A percentile compares a stretch with the other conserved stretches of the same genome.
Evolutionary conservation across 2,329 filamentous ascomycete genomes (phyloP).

Genomic region (Bimuria novae-zelandiae): DNA sequence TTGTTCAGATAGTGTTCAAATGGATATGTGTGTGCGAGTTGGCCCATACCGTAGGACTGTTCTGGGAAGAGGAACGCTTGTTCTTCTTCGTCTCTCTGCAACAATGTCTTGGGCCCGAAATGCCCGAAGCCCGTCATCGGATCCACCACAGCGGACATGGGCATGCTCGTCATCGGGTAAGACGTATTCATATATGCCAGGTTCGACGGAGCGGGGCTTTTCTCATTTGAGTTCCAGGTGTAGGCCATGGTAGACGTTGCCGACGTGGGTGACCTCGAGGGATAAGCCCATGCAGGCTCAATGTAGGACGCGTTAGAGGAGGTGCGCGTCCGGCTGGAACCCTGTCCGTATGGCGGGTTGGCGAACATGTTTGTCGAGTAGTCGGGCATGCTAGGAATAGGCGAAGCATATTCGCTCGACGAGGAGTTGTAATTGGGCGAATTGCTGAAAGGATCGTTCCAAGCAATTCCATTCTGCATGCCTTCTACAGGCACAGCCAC

Average conservation of each 20-base stretch:
- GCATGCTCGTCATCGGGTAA: conserved; percentile 32
- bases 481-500: conserved; percentile 26
- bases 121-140: conserved; percentile 31
- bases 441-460: conserved; percentile 34
- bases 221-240: conserved; percentile 36
- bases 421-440: conserved; percentile 37
- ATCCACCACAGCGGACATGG: conserved; percentile 24
- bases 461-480: conserved; percentile 24
- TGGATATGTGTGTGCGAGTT: conserved; percentile 35
- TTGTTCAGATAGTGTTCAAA: conserved; percentile 49
- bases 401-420: conserved; percentile 42
- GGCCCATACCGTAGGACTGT: conserved; percentile 46
- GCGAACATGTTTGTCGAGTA: conserved; percentile 33
- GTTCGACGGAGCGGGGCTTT: conserved; percentile 27
- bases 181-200: conserved; percentile 30
- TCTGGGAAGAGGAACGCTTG: conserved; percentile 40
- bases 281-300: conserved; percentile 35
- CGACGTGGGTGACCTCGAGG: conserved; percentile 42
- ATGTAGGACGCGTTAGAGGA: conserved; percentile 44
- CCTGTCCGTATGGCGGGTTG: conserved; percentile 31
- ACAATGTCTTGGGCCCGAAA: conserved; percentile 38
- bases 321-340: conserved; percentile 38
- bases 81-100: conserved; percentile 45
- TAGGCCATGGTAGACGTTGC: conserved; percentile 41
- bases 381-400: conserved; percentile 30